phyloP scores from a whole-genome alignment of 768 basidiomycete species.

The Suillus paluster region DNA sequence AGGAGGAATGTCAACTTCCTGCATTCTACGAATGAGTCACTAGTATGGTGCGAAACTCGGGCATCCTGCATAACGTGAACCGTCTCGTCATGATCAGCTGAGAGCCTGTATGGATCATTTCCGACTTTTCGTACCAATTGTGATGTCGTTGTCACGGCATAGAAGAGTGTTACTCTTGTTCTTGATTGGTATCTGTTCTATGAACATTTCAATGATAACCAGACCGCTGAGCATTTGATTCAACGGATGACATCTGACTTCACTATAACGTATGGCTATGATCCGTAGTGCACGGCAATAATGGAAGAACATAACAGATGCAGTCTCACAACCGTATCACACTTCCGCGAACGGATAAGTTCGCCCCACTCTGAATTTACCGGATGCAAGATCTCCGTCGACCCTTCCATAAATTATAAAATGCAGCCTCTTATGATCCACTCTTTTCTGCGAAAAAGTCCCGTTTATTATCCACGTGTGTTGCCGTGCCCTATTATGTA shows the following conservation, averaged over 20 bases:
- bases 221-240: background rate
- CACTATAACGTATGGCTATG: background rate
- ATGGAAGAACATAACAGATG: background rate
- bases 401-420: conserved; percentile 1
- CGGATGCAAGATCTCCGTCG: conserved; percentile 1
- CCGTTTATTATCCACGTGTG: background rate
- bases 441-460: background rate
- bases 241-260: background rate
- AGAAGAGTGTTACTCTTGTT: background rate
- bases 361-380: background rate
- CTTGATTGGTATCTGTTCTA: background rate
- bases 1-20: background rate
- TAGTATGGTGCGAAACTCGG: background rate
- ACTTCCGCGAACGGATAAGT: background rate
- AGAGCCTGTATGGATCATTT: background rate
- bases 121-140: background rate
- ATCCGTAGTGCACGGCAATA: conserved; percentile 3
- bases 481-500: background rate
- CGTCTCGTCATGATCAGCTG: background rate
- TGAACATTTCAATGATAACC: background rate
- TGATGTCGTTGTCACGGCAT: background rate
- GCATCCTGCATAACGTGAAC: background rate
- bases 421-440: background rate
- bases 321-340: background rate
- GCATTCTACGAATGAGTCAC: background rate